Evolutionary conservation across 768 basidiomycete genomes (phyloP).

Genomic region (Kwoniella sp.): DNA sequence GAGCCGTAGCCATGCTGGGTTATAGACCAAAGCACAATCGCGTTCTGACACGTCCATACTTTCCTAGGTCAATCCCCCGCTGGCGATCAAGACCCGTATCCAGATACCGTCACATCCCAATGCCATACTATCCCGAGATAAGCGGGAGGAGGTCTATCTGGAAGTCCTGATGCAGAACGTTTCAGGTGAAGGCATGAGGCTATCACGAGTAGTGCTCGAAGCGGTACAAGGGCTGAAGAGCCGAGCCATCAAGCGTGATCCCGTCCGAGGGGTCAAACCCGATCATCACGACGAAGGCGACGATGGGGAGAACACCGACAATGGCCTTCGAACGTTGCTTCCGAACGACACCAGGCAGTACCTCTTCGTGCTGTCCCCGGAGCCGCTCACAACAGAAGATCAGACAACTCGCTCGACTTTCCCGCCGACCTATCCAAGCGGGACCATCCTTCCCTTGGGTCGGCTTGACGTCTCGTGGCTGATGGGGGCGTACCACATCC

Average conservation of each 20-base stretch:
- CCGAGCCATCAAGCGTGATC: slow-evolving; percentile 54
- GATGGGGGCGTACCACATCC: slow-evolving; percentile 71
- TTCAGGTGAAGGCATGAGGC: slow-evolving; percentile 72
- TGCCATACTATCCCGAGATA: slow-evolving; percentile 60
- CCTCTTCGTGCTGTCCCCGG: slow-evolving; percentile 70
- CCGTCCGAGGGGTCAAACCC: slow-evolving; percentile 56
- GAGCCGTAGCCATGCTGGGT: too few species aligned
- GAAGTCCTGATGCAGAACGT: slow-evolving; percentile 90
- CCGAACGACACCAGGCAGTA: slow-evolving; percentile 84
- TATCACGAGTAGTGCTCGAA: slow-evolving; percentile 60
- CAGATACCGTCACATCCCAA: slow-evolving; percentile 71
- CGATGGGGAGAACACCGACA: not conserved
- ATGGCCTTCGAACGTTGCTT: slow-evolving; percentile 55
- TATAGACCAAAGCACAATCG: too few species aligned
- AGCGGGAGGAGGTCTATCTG: slow-evolving; percentile 79
- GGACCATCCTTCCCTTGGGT: slow-evolving; percentile 73
- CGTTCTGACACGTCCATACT: too few species aligned
- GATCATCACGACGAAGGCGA: slow-evolving; percentile 19
- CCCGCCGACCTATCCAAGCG: slow-evolving; percentile 58
- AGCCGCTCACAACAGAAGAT: not conserved
- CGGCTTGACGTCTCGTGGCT: slow-evolving; percentile 83
- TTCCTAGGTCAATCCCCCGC: slow-evolving; percentile 80
- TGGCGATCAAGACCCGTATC: slow-evolving; percentile 93
- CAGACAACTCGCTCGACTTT: slow-evolving; percentile 44
- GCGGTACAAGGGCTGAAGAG: slow-evolving; percentile 51